Evolutionary conservation across 495 filamentous ascomycete species (phyloP).

Genomic region (Penicillium egyptiacum): DNA sequence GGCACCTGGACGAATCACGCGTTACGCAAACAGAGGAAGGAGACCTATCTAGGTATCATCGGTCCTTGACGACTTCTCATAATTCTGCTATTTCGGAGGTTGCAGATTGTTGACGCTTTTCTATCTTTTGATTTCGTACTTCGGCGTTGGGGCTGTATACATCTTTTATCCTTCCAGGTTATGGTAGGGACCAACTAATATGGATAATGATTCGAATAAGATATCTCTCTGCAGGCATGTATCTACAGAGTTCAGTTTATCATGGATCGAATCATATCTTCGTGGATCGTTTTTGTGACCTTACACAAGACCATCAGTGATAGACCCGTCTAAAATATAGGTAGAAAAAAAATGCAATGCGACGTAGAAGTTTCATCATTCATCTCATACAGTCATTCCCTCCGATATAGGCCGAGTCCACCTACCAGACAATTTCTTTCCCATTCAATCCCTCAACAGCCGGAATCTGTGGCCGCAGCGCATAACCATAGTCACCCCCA

Average conservation of each 20-base stretch:
- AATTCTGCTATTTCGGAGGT: slow-evolving; percentile 5
- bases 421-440: slow-evolving; percentile 47
- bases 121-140: neutral
- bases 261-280: slow-evolving; percentile 18
- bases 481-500: slow-evolving; percentile 70
- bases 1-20: neutral
- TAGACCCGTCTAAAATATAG: neutral
- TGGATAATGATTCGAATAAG: slow-evolving; percentile 2
- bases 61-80: slow-evolving; percentile 2
- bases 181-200: slow-evolving; percentile 13
- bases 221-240: neutral
- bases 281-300: slow-evolving; percentile 13
- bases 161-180: slow-evolving; percentile 4
- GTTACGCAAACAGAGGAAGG: neutral
- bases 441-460: slow-evolving; percentile 39
- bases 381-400: slow-evolving; percentile 22
- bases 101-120: slow-evolving; percentile 1
- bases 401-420: slow-evolving; percentile 2
- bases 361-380: neutral
- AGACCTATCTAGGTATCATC: neutral
- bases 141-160: slow-evolving; percentile 12
- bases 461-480: slow-evolving; percentile 45
- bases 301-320: slow-evolving; percentile 3
- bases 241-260: neutral
- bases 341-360: neutral